Percentiles rank a stretch among this genome's conserved stretches.
These are phyloP conservation scores for Penicillium sp. DNA, from an alignment of 2,329 filamentous ascomycete species.

Conservation along the genomic window DNA sequence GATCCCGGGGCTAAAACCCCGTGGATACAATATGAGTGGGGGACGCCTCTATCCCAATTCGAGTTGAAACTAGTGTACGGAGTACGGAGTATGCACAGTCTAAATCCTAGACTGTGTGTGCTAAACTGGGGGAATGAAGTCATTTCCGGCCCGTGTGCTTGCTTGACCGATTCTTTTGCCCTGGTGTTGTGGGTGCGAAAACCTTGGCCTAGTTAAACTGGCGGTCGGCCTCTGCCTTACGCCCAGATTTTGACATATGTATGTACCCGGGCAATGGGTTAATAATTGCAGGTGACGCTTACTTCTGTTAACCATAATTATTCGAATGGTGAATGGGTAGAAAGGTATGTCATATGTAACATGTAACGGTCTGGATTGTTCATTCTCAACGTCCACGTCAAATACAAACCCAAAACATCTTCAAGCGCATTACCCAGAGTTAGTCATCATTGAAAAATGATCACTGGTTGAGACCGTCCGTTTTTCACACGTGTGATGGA, in stretches of 20 bases:
- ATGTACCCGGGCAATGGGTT: background rate
- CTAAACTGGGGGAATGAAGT: constrained; percentile 5
- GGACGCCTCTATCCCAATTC: background rate
- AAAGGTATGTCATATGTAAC: background rate
- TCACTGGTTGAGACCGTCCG: background rate
- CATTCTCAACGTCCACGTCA: constrained; percentile 2
- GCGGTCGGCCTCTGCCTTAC: constrained; percentile 1
- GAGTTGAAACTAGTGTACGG: background rate
- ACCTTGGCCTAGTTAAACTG: background rate
- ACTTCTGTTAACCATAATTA: background rate
- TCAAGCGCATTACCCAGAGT: background rate
- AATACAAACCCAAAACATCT: background rate
- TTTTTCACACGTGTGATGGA: background rate
- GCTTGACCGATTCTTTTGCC: constrained; percentile 4
- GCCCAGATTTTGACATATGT: background rate
- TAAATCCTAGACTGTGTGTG: background rate
- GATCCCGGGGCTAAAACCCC: constrained; percentile 17
- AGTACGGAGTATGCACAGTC: background rate
- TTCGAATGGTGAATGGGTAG: background rate
- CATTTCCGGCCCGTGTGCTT: background rate
- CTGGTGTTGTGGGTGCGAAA: background rate
- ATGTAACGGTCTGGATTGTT: background rate
- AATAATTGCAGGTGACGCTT: background rate
- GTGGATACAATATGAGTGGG: background rate
- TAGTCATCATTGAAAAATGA: background rate